Evolutionary conservation across 2,329 filamentous ascomycete species (phyloP), one percentile per base, ranked within the genome.

Genomic region (Thielaviopsis populi): DNA sequence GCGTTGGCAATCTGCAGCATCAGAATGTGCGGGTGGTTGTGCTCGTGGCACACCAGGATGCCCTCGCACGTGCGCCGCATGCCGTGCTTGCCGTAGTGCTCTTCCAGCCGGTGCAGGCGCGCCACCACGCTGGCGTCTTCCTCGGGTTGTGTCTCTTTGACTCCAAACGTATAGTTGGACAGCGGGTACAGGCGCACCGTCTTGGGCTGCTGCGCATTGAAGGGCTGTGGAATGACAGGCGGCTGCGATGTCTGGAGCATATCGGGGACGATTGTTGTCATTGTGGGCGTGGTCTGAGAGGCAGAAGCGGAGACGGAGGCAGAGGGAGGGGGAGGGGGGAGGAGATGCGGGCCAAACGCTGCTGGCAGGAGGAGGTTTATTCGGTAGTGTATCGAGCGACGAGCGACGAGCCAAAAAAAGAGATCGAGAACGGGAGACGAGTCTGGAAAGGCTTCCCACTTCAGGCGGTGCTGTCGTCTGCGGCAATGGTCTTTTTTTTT

Each of bases 1-100:
- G 94, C 92, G 74, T 99, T 99, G 62, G 94, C 94, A 71, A 99
- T 99, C 80, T 99, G 94, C 68, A 99, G 82, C 94, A 99, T 97
- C 69, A 99, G 79, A 68, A 99, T 95, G 75, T 99, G 94, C 15
- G 94, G 94, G 75, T 97, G 94, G 77, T 96, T 97, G 79, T 97
- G 92, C 76, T 99, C 94, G 74, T 99, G 94, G 77, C 94, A 99
- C 69, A 99, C 90, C 59, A 99, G 82, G 70, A 99, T 90, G 70
- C 91, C 94, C 77, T 99, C 94, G 75, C 92, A 96, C 19, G 94
- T 97, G 64, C 94, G 86, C 65, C 94, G 87, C 94, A 99, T 99
- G 71, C 94, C 94, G 79, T 97, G 85, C 68, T 86, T 81, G 37
- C 83, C 80, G 74, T 95, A 99, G 76, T 99, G 91, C 73, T 97